Evolutionary conservation across 2,329 filamentous ascomycete species (phyloP).

Genomic region (Aspergillus sp.): DNA sequence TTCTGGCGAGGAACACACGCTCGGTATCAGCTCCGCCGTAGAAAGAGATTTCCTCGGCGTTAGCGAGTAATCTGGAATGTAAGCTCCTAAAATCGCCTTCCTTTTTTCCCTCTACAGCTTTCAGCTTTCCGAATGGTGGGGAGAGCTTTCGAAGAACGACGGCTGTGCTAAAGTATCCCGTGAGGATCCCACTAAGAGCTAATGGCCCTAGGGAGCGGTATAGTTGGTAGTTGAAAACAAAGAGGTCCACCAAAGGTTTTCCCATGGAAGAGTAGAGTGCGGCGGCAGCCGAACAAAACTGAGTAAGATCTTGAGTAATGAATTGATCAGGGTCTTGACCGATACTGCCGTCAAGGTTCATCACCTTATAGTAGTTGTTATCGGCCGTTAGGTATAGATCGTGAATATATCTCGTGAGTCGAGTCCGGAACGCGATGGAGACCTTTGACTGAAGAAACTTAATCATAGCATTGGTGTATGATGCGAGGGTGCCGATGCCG

Average conservation of each 20-base stretch:
- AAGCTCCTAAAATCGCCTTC: slow-evolving; percentile 93
- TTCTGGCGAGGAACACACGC: slow-evolving; percentile 84
- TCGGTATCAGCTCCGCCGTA: slow-evolving; percentile 96
- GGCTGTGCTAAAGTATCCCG: slow-evolving; percentile 93
- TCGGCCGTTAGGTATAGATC: slow-evolving; percentile 94
- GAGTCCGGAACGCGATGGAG: slow-evolving; percentile 94
- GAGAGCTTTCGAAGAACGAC: slow-evolving; percentile 85
- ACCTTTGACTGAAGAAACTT: slow-evolving; percentile 98
- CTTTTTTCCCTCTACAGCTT: slow-evolving; percentile 90
- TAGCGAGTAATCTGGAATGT: slow-evolving; percentile 89
- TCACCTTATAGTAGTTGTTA: slow-evolving; percentile 93
- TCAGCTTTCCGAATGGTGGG: slow-evolving; percentile 93
- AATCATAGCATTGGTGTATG: slow-evolving; percentile 98
- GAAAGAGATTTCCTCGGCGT: slow-evolving; percentile 96
- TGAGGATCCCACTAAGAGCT: slow-evolving; percentile 79
- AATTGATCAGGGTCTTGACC: slow-evolving; percentile 93
- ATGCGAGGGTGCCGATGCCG: slow-evolving; percentile 86
- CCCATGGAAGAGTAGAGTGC: slow-evolving; percentile 93
- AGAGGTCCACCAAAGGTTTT: slow-evolving; percentile 96
- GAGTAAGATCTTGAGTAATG: slow-evolving; percentile 93
- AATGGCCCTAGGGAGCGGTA: slow-evolving; percentile 87
- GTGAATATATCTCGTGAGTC: slow-evolving; percentile 93
- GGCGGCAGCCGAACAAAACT: slow-evolving; percentile 91
- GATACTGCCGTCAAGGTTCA: slow-evolving; percentile 88
- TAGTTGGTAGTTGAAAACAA: slow-evolving; percentile 97